Base-by-base conservation (phyloP, 2,329 filamentous ascomycete genomes). In the Teratosphaeria epicoccoides region DNA sequence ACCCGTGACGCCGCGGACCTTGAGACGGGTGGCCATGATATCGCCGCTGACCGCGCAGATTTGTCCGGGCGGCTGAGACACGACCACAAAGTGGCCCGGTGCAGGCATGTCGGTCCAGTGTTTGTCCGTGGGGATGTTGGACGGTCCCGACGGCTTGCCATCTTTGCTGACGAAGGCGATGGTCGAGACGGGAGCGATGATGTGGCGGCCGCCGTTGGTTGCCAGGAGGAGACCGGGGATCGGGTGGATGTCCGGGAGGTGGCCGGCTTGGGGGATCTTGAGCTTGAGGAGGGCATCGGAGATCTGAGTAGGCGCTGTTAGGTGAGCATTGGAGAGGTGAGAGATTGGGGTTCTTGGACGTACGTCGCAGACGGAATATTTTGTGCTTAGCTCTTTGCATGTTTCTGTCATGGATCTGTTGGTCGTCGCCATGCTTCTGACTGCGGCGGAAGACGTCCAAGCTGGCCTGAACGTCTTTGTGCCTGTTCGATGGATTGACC, bases 201-300 rank as follows among this genome's bases (percentile, higher is more conserved):
- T 14, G 22, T 49, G 47, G 62, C 44, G 47, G 50, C 53, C 22
- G 24, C 46, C 37, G 29, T 14, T 33, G 14, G 23, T 9, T n/a
- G 3, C 33, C 12, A 1, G 43, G 26, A 29, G 43, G 14, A 29
- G 29, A 20, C 11, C 14, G 4, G 43, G 28, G n/a, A 49, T 24
- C 64, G 58, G 65, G 81, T 79, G 63, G 49, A 82, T 73, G 63
- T 88, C 83, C 33, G 81, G 72, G 33, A 89, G 69, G 63, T 82
- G 83, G 50, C 86, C 85, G 24, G 82, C 83, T 46, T 78, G 76
- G 10, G 82, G 75, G 7, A 83, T 77, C 53, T 83, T 77, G 46
- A 89, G 74, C 62, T 84, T 86, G 51, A 87, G 74, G 1, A 89
- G 76, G 5, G 84, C 84, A 66, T 89, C 85, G 10, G 85, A 86